Conservation (phyloP, 352 stramenopile species). For the Pythium pyrilobum region DNA sequence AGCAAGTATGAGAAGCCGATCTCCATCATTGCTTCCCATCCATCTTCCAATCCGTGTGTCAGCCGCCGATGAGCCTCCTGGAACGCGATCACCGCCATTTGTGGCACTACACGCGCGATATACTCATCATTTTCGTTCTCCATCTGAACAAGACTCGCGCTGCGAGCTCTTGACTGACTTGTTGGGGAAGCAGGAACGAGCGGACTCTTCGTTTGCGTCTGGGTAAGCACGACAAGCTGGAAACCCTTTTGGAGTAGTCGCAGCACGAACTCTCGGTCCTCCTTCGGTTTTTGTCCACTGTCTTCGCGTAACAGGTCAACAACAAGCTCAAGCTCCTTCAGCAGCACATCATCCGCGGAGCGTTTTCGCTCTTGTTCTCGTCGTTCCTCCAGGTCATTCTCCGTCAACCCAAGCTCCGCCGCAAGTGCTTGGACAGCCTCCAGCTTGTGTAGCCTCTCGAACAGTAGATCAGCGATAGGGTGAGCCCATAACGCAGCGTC, state of each 20-base stretch:
- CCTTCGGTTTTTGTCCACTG: slow-evolving; percentile 6
- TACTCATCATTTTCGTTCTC: not conserved
- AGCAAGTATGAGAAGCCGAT: slow-evolving; percentile 44
- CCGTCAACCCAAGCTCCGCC: slow-evolving; percentile 53
- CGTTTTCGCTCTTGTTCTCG: slow-evolving; percentile 27
- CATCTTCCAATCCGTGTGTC: not conserved
- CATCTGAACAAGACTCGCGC: not conserved
- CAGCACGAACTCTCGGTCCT: slow-evolving; percentile 43
- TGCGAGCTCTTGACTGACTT: not conserved
- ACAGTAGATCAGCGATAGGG: slow-evolving; percentile 40
- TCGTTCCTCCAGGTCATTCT: slow-evolving; percentile 49
- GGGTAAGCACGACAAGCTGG: slow-evolving; percentile 30
- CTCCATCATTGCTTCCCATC: slow-evolving; percentile 27
- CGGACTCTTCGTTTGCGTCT: slow-evolving; percentile 4
- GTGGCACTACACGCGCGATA: slow-evolving; percentile 5
- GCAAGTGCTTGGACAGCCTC: slow-evolving; percentile 52
- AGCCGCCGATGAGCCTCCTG: not conserved
- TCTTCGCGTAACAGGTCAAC: slow-evolving; percentile 59
- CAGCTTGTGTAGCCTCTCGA: slow-evolving; percentile 43
- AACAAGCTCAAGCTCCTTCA: slow-evolving; percentile 63
- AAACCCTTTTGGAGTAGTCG: slow-evolving; percentile 57
- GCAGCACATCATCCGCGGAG: slow-evolving; percentile 36
- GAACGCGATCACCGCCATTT: slow-evolving; percentile 6
- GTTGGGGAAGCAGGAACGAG: slow-evolving; percentile 5
- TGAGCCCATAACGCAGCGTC: slow-evolving; percentile 34